A percentile compares a stretch with the other conserved stretches of the same genome.
These are phyloP conservation scores for Echinochloa phyllopogon DNA, from an alignment of 176 grass and related monocot genomes.

Conservation along the genomic window DNA sequence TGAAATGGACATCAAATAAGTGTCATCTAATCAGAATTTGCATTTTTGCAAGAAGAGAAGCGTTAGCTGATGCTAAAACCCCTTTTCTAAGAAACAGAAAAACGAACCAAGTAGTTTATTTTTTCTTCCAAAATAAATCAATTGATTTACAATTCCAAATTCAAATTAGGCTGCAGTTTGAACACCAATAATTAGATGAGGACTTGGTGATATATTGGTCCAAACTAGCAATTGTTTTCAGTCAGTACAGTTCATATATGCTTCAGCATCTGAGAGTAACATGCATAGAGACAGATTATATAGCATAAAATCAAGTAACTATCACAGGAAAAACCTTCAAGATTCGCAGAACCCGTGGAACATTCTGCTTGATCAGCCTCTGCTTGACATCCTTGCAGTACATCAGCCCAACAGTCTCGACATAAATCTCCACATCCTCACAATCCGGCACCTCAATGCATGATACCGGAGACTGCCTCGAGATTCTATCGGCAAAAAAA, in stretches of 20 bases:
- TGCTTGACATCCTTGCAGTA: constrained; percentile 89
- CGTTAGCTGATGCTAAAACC: background rate
- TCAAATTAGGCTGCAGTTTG: background rate
- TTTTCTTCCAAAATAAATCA: background rate
- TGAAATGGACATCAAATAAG: too few relatives aligned
- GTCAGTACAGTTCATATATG: background rate
- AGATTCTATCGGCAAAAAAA: constrained; percentile 71
- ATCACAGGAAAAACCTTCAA: constrained; percentile 62
- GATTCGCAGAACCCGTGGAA: constrained; percentile 72
- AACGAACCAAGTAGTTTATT: background rate
- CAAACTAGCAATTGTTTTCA: background rate
- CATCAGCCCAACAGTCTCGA: constrained; percentile 86
- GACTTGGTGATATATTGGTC: background rate
- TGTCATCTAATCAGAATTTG: too few relatives aligned
- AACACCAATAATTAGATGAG: background rate
- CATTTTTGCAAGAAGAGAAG: too few relatives aligned
- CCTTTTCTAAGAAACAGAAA: background rate
- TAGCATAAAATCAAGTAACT: constrained; percentile 25
- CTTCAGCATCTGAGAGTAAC: background rate
- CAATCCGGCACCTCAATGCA: constrained; percentile 73
- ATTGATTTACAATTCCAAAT: background rate
- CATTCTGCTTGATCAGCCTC: constrained; percentile 86
- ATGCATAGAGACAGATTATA: background rate
- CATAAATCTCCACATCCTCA: constrained; percentile 91
- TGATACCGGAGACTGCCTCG: constrained; percentile 60